Conservation (phyloP, 164 flowering plant species). For the Akebia trifoliata region DNA sequence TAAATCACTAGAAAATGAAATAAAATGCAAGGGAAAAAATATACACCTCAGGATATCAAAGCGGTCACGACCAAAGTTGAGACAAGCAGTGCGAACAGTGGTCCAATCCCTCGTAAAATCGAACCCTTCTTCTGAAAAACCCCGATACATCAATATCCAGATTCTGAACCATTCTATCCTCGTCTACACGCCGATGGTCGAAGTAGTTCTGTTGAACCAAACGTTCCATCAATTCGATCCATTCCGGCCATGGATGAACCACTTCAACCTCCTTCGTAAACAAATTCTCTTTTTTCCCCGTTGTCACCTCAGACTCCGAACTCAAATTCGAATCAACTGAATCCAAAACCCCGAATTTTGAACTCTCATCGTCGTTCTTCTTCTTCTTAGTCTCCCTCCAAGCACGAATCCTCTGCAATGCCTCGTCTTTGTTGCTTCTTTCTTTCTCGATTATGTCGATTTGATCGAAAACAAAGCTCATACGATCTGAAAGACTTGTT, state of each 20-base stretch:
- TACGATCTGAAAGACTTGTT: constrained; percentile 70
- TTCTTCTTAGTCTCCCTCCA: constrained; percentile 69
- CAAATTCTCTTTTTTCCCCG: constrained; percentile 15
- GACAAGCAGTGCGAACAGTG: constrained; percentile 64
- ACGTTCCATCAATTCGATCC: constrained; percentile 90
- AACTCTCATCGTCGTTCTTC: constrained; percentile 11
- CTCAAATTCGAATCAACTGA: constrained; percentile 3
- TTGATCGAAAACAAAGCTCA: constrained; percentile 95
- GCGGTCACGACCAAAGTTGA: constrained; percentile 83
- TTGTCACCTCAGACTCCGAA: constrained; percentile 13
- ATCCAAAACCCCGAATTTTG: neutral
- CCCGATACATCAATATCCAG: constrained; percentile 36
- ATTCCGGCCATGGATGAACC: constrained; percentile 97
- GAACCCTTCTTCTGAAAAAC: constrained; percentile 38
- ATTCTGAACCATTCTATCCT: constrained; percentile 46
- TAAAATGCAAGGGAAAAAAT: neutral
- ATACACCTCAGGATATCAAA: constrained; percentile 84
- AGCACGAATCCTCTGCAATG: constrained; percentile 73
- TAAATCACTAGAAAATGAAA: neutral
- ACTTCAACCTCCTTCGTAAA: constrained; percentile 52
- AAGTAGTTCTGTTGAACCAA: constrained; percentile 88
- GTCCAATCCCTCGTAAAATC: constrained; percentile 69
- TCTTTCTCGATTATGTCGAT: constrained; percentile 78
- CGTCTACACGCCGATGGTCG: constrained; percentile 70
- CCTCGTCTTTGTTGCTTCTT: constrained; percentile 57